A percentile compares a stretch with the other conserved stretches of the same genome.
Evolutionary conservation across 768 basidiomycete species (phyloP).

Genomic region (Tulasnella sp.): DNA sequence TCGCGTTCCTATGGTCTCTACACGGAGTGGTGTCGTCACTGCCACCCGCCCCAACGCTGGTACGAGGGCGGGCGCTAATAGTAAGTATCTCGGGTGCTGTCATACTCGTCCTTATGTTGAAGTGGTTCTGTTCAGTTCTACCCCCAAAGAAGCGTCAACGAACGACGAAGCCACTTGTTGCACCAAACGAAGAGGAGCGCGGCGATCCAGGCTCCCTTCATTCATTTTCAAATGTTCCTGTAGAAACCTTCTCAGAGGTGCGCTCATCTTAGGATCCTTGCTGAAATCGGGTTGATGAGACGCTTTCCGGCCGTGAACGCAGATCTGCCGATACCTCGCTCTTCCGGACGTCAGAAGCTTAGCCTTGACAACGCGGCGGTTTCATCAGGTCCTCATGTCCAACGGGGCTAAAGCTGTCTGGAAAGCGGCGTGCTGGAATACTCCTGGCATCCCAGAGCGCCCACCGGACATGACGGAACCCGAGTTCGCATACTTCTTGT

Average conservation of each 20-base stretch:
- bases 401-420: not conserved
- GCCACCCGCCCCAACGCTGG: too few relatives aligned
- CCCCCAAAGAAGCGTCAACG: too few relatives aligned
- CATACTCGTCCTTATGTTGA: too few relatives aligned
- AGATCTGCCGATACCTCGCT: conserved; percentile 4
- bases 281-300: not conserved
- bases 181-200: too few relatives aligned
- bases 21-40: too few relatives aligned
- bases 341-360: conserved; percentile 14
- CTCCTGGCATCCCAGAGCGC: conserved; percentile 7
- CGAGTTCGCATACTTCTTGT: conserved; percentile 12
- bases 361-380: not conserved
- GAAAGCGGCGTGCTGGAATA: not conserved
- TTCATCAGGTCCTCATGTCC: conserved; percentile 8
- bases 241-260: conserved; percentile 17
- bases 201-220: too few relatives aligned
- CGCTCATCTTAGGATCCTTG: not conserved
- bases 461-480: conserved; percentile 15
- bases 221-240: too few relatives aligned
- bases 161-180: too few relatives aligned
- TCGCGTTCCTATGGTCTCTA: too few relatives aligned
- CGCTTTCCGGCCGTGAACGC: not conserved
- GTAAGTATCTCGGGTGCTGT: too few relatives aligned
- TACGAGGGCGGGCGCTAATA: too few relatives aligned
- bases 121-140: too few relatives aligned